Base-by-base conservation (phyloP, 1,284 basidiomycete genomes). In the Sporisorium exsertum region DNA sequence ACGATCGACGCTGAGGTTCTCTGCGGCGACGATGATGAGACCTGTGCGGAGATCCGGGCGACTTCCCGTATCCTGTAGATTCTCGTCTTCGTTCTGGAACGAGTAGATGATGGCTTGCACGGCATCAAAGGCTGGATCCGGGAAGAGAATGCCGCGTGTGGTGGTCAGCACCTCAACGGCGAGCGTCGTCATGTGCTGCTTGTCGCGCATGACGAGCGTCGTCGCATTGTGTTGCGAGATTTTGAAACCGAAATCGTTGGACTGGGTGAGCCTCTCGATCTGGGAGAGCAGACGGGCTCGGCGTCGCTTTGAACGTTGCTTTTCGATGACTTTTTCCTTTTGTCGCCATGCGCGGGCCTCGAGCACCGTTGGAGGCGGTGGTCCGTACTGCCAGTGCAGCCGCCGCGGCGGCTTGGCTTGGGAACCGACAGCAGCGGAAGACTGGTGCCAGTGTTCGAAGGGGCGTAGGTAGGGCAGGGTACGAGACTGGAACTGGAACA, bases 121-220 rank as follows among this genome's bases (percentile, higher is more conserved):
- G 63, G 89, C 88, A 81, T 97, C 93, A 15, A 89, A 86, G 37
- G 90, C 88, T 0, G 93, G 89, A 84, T 95, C 89, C 0, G 95
- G 92, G 12, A 91, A 87, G 16, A 90, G 88, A 16, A 89, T 88
- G 20, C 87, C 89, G n/a, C 88, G 87, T 0, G 92, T 91, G 37
- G 89, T 90, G 92, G 94, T 92, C 82, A 95, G 93, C 1, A 95
- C 87, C 85, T 98, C 96, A 51, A 97, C 84, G 3, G 92, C 90
- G 49, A 98, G 86, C 10, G 93, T 87, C 0, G 92, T 90, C 92
- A 98, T 94, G 81, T 89, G 89, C 74, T 92, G 91, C 64, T 89
- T 90, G 82, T 91, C 91, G 27, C 92, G 89, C 54, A 54, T 49
- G 6, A 76, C 75, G 26, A 73, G 46, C n/a, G 58, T 52, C 4